These are phyloP conservation scores for Clitoria ternatea DNA, from an alignment of 306 rosid genomes.

Conservation along the genomic window DNA sequence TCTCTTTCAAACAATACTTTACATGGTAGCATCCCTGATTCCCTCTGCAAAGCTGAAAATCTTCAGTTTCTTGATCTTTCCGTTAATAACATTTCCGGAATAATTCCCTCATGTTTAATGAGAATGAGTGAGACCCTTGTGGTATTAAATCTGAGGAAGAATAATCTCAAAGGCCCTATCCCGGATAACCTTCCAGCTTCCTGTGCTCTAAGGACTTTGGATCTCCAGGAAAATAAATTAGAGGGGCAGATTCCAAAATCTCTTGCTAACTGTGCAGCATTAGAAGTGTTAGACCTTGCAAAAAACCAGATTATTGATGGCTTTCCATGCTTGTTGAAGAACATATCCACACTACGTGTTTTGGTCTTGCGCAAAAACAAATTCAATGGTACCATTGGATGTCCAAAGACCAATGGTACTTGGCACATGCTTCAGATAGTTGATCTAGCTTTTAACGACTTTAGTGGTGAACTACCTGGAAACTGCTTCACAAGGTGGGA, in stretches of 20 bases:
- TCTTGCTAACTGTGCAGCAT: conserved; percentile 17
- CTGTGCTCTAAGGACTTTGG: conserved; percentile 37
- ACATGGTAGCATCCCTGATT: conserved; percentile 20
- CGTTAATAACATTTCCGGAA: conserved; percentile 25
- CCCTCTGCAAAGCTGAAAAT: conserved; percentile 32
- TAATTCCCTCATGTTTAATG: conserved; percentile 35
- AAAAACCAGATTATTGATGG: background rate
- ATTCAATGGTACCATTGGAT: conserved; percentile 31
- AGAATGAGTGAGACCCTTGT: background rate
- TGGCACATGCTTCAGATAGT: conserved; percentile 48
- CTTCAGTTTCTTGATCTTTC: conserved; percentile 54
- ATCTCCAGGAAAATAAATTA: conserved; percentile 26
- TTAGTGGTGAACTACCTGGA: conserved; percentile 32
- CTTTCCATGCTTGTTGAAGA: conserved; percentile 42
- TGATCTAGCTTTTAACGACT: conserved; percentile 45
- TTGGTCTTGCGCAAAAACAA: conserved; percentile 39
- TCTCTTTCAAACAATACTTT: conserved; percentile 32
- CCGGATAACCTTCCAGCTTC: conserved; percentile 17
- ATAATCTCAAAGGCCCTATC: conserved; percentile 23
- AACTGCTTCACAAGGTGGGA: conserved; percentile 33
- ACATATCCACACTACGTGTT: conserved; percentile 37
- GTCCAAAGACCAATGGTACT: background rate
- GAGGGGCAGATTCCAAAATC: conserved; percentile 44
- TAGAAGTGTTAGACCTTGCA: conserved; percentile 42
- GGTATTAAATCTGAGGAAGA: conserved; percentile 31